Percentiles rank a stretch among this genome's conserved stretches.
Evolutionary conservation across 2,329 filamentous ascomycete species (phyloP).

Genomic region (Fusarium nisikadoi): DNA sequence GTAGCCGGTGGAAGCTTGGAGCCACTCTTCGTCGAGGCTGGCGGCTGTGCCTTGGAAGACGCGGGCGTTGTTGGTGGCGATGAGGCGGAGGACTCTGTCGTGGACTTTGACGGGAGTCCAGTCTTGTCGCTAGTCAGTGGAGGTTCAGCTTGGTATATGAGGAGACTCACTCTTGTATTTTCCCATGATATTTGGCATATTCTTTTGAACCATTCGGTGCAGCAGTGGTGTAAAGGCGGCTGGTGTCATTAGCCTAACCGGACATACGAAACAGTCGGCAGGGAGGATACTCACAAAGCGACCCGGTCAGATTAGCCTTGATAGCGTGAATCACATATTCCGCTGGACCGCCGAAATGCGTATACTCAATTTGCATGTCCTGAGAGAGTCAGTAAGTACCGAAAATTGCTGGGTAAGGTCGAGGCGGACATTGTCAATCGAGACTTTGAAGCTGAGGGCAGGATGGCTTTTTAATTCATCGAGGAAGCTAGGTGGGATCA

Average conservation of each 20-base stretch:
- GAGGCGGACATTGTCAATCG: neutral
- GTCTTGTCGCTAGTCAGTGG: neutral
- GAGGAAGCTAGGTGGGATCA: neutral
- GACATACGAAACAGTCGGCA: fast-evolving
- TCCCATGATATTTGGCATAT: neutral
- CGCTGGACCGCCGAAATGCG: constrained; percentile 12
- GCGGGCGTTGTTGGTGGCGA: constrained; percentile 18
- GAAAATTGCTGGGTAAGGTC: fast-evolving
- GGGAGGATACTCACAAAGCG: neutral
- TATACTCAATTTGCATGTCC: constrained; percentile 29
- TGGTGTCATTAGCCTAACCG: neutral
- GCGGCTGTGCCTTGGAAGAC: constrained; percentile 19
- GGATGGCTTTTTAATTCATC: constrained; percentile 16
- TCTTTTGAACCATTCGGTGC: constrained; percentile 4
- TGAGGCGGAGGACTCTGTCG: constrained; percentile 2
- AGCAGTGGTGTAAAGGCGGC: constrained; percentile 1
- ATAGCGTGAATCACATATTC: constrained; percentile 22
- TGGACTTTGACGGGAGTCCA: constrained; percentile 18
- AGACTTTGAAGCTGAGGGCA: constrained; percentile 16
- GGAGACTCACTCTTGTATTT: neutral
- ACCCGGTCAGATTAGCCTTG: constrained; percentile 7
- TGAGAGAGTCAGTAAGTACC: fast-evolving
- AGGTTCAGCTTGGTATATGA: fast-evolving
- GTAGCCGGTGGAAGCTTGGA: constrained; percentile 1
- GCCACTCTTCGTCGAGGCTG: constrained; percentile 18